Evolutionary conservation across 805 yeast genomes (phyloP).

Genomic region (Yueomyces sp.): DNA sequence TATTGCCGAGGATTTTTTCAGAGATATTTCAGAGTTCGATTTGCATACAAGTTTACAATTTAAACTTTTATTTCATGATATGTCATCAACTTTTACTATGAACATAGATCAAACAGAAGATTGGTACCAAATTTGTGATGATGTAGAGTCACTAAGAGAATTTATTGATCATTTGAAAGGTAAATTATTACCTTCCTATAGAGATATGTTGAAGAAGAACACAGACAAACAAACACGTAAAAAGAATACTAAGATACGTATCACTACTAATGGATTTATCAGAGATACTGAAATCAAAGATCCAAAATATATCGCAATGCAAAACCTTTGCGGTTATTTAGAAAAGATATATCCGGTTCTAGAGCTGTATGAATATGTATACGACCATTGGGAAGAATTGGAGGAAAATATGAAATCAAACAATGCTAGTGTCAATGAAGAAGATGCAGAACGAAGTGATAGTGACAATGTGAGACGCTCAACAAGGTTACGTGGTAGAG

Average conservation of each 20-base stretch:
- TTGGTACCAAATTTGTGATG: slow-evolving; percentile 17
- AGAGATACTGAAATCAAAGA: not conserved
- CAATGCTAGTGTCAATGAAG: not conserved
- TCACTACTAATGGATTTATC: not conserved
- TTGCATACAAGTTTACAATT: slow-evolving; percentile 9
- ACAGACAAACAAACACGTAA: not conserved
- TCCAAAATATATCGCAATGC: not conserved
- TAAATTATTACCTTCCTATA: not conserved
- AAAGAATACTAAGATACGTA: not conserved
- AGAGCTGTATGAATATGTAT: not conserved
- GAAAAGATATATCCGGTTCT: not conserved
- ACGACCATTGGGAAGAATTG: not conserved
- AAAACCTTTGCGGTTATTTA: not conserved
- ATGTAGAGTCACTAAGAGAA: slow-evolving; percentile 8
- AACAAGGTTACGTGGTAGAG: not conserved
- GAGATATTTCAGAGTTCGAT: slow-evolving; percentile 7
- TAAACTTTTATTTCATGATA: slow-evolving; percentile 14
- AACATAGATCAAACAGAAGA: slow-evolving; percentile 2
- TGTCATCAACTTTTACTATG: slow-evolving; percentile 8
- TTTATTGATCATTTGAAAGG: slow-evolving; percentile 6
- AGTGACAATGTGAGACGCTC: not conserved
- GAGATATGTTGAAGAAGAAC: not conserved
- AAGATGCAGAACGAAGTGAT: not conserved
- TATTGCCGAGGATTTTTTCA: slow-evolving; percentile 7
- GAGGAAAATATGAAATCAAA: not conserved